Evolutionary conservation across 176 grass and related monocot genomes (phyloP).

Genomic region (Tuctoria greenei): DNA sequence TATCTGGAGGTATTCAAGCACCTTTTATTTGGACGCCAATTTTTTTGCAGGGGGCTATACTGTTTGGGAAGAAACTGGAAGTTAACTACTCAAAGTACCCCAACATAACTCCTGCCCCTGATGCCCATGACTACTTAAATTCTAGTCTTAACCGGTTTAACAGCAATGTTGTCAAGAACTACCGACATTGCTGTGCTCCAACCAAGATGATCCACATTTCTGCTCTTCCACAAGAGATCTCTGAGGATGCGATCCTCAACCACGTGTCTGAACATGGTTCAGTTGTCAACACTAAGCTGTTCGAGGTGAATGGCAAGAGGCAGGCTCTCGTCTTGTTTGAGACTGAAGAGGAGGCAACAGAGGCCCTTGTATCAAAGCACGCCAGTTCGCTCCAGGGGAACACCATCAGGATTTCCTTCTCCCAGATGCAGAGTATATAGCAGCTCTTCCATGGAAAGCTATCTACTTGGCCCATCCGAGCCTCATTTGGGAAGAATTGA

Average conservation of each 20-base stretch:
- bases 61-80: constrained; percentile 85
- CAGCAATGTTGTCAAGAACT: constrained; percentile 80
- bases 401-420: constrained; percentile 79
- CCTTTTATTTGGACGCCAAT: background rate
- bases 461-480: background rate
- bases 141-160: constrained; percentile 82
- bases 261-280: constrained; percentile 69
- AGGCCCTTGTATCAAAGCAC: constrained; percentile 83
- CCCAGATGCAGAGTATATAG: constrained; percentile 82
- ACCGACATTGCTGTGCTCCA: constrained; percentile 78
- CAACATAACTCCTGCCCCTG: constrained; percentile 63
- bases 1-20: background rate
- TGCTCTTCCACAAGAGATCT: constrained; percentile 67
- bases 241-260: constrained; percentile 53
- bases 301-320: constrained; percentile 79
- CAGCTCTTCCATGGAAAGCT: background rate
- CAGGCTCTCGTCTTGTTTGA: constrained; percentile 78
- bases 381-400: constrained; percentile 61
- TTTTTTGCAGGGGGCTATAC: constrained; percentile 47
- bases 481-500: constrained; percentile 30
- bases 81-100: constrained; percentile 87
- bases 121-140: constrained; percentile 61
- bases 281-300: constrained; percentile 69
- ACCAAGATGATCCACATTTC: constrained; percentile 94
- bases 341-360: constrained; percentile 65